A percentile compares a stretch with the other conserved stretches of the same genome.
Evolutionary conservation across 2,329 filamentous ascomycete genomes (phyloP).

Genomic region (Colletotrichum noveboracense): DNA sequence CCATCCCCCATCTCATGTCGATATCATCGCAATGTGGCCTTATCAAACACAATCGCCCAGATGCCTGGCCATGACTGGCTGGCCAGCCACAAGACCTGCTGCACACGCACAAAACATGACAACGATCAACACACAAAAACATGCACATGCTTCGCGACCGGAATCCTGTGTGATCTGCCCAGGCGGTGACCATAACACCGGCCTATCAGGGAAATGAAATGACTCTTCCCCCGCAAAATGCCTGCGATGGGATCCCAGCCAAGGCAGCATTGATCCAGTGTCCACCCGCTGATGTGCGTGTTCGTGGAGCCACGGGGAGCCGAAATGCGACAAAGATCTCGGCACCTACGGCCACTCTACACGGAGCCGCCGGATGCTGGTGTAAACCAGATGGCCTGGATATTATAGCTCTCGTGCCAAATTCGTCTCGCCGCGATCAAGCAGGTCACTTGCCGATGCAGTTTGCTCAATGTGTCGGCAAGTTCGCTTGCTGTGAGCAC

Average conservation of each 20-base stretch:
- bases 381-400: not conserved
- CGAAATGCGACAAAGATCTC: slow-evolving; percentile 9
- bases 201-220: slow-evolving; percentile 14
- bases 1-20: not conserved
- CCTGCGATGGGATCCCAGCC: slow-evolving; percentile 16
- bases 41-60: not conserved
- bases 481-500: not conserved
- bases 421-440: not conserved
- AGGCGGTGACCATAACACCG: slow-evolving; percentile 1
- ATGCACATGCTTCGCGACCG: not conserved
- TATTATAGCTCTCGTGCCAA: not conserved
- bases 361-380: not conserved
- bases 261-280: slow-evolving; percentile 14
- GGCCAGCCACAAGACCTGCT: not conserved
- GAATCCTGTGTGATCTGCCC: slow-evolving; percentile 3
- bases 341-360: not conserved
- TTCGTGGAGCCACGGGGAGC: slow-evolving; percentile 14
- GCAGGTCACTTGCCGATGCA: not conserved
- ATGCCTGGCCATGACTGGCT: not conserved
- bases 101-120: not conserved
- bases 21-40: not conserved
- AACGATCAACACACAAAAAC: not conserved
- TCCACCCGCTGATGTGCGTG: slow-evolving; percentile 16
- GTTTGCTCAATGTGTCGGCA: not conserved
- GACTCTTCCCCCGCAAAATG: slow-evolving; percentile 21